Evolutionary conservation across 208 protist genomes (phyloP).

Genomic region (Acanthamoeba castellanii): DNA sequence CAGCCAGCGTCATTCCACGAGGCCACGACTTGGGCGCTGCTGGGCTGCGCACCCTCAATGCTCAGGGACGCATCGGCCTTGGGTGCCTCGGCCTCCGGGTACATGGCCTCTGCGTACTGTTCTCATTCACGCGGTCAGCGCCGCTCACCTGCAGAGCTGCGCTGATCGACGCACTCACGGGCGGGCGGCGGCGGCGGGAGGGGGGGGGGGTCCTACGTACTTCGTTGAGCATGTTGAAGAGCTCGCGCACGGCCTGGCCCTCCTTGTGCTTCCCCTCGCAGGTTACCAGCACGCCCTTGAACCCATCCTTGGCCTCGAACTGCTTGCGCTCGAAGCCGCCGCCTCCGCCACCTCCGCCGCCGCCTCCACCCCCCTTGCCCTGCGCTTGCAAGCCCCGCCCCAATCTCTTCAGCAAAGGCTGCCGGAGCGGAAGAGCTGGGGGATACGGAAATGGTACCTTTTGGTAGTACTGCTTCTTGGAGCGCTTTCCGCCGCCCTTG

Average conservation of each 20-base stretch:
- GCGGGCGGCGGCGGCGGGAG: too few species aligned
- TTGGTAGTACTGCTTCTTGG: too few species aligned
- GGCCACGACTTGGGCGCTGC: not conserved
- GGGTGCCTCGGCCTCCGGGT: not conserved
- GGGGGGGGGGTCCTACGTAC: not conserved
- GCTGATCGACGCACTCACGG: too few species aligned
- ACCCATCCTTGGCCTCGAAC: slow-evolving; percentile 17
- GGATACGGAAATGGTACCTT: too few species aligned
- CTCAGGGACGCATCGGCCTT: not conserved
- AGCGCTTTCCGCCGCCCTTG: too few species aligned
- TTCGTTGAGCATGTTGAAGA: slow-evolving; percentile 4
- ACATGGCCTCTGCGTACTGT: not conserved
- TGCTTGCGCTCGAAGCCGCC: not conserved
- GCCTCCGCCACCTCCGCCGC: not conserved
- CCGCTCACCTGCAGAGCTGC: not conserved
- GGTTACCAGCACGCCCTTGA: not conserved
- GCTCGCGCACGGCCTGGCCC: not conserved
- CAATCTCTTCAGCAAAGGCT: too few species aligned
- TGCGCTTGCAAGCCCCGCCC: not conserved
- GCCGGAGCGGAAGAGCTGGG: too few species aligned
- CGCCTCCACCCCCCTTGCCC: not conserved
- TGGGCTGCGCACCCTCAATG: not conserved
- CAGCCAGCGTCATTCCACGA: not conserved
- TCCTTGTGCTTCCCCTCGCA: slow-evolving; percentile 8
- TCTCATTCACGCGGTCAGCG: not conserved